Evolutionary conservation across 768 basidiomycete species (phyloP), one percentile per base, ranked within the genome.

Genomic region (Cubamyces sp.): DNA sequence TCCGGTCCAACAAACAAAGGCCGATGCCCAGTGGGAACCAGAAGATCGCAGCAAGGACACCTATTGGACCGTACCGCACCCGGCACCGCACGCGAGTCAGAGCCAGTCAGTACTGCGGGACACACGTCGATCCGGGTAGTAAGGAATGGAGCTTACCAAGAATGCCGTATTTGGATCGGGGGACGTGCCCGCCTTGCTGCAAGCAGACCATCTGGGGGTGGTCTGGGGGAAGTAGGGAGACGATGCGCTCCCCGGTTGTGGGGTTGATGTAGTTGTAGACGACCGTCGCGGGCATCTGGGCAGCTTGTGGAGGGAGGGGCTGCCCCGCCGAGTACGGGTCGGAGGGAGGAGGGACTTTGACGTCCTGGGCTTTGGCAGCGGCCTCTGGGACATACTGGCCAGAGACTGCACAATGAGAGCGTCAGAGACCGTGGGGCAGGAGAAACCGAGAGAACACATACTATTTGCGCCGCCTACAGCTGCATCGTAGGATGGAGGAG

Each of bases 1-100:
- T 76, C 46, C 88, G 81, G 72, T 94, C 92, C 25, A 94, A 78
- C 9, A 94, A 74, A 68, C 92, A 94, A 5, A 89, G 76, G 2
- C 86, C 90, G 41, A 94, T 81, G 5, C 92, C 92, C 0, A 93
- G 74, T 3, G 92, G 92, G 77, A 94, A 94, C 92, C 91, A 94
- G 61, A 94, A 77, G 25, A 94, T 76, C 4, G 92, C 92, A 8
- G 89, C 89, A n/a, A 94, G 75, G 34, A 94, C 74, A 57, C 92
- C 91, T 92, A 63, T 37, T 8, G 21, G 41, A 34, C 11, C 34
- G 34, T 9, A 37, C 42, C 42, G 42, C 42, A 43, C 18, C 42
- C 48, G 21, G 52, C 41, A 51, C 55, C 21, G 4, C 42, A 9
- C 5, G n/a, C 28, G 53, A 49, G 1, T 19, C 41, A 26, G 53